Conservation (phyloP, 2,329 filamentous ascomycete species). For the Alternaria rosae region DNA sequence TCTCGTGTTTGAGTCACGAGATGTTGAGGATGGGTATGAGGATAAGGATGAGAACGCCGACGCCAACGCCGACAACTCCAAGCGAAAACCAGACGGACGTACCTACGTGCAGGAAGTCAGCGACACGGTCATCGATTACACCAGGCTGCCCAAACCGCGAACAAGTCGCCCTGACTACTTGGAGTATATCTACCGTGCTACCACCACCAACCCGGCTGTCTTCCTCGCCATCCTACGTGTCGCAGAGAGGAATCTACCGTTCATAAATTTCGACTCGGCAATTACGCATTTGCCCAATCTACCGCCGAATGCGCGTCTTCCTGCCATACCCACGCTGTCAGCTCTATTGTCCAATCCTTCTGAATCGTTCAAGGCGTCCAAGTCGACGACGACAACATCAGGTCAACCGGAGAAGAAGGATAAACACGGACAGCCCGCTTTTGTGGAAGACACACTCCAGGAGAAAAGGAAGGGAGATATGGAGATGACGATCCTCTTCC, state of each 20-base stretch:
- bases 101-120: not conserved
- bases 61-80: not conserved
- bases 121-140: not conserved
- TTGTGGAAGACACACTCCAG: conserved; percentile 5
- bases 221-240: conserved; percentile 31
- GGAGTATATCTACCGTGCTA: conserved; percentile 21
- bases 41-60: not conserved
- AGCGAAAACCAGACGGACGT: not conserved
- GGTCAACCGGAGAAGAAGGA: not conserved
- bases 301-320: conserved; percentile 1
- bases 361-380: not conserved
- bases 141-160: conserved; percentile 1
- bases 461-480: not conserved
- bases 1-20: accelerated
- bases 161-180: not conserved
- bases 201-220: conserved; percentile 25
- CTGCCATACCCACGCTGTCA: not conserved
- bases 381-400: no score
- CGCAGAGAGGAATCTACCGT: conserved; percentile 27
- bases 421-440: not conserved
- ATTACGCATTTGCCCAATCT: conserved; percentile 32
- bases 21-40: accelerated
- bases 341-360: not conserved
- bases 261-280: conserved; percentile 25
- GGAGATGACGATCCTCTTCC: conserved; percentile 14